These are phyloP conservation scores for Monosporascus sp. DNA, from an alignment of 2,329 filamentous ascomycete genomes.

Conservation along the genomic window DNA sequence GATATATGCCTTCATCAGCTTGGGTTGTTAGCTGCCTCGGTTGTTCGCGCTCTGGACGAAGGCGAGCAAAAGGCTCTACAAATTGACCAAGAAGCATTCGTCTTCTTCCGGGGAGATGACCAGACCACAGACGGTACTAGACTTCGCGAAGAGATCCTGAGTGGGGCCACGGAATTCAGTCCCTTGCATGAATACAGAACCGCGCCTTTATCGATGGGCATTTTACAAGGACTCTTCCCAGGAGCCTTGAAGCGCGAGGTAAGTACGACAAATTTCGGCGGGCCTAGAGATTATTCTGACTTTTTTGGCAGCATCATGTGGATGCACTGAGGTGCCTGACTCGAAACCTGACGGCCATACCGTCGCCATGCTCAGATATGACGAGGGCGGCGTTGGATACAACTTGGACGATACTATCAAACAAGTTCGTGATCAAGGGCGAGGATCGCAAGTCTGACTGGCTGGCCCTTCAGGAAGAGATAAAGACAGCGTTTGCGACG, in stretches of 20 bases:
- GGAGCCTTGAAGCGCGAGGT: slow-evolving; percentile 16
- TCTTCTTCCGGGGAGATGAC: slow-evolving; percentile 13
- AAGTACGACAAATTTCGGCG: slow-evolving; percentile 4
- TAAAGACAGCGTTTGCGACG: slow-evolving; percentile 4
- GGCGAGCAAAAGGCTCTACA: slow-evolving; percentile 20
- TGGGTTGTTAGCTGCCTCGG: slow-evolving; percentile 20
- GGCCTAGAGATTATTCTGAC: slow-evolving; percentile 2
- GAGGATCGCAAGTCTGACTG: slow-evolving; percentile 1
- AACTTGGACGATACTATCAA: slow-evolving; percentile 19
- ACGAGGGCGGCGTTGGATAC: slow-evolving; percentile 21
- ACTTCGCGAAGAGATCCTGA: neutral
- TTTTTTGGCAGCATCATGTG: slow-evolving; percentile 11
- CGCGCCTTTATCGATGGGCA: slow-evolving; percentile 24
- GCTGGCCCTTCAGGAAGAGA: slow-evolving; percentile 9
- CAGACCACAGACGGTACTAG: slow-evolving; percentile 1
- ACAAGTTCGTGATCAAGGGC: slow-evolving; percentile 18
- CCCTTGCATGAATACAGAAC: slow-evolving; percentile 17
- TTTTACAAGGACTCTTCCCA: slow-evolving; percentile 24
- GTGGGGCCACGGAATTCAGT: slow-evolving; percentile 6
- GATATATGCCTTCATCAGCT: slow-evolving; percentile 23
- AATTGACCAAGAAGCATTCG: slow-evolving; percentile 17
- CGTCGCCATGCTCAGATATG: slow-evolving; percentile 10
- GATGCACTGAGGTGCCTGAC: slow-evolving; percentile 13
- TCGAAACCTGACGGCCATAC: slow-evolving; percentile 4
- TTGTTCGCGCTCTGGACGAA: slow-evolving; percentile 18